Conservation (phyloP, 2,329 filamentous ascomycete genomes). For the Aspergillus sp. region DNA sequence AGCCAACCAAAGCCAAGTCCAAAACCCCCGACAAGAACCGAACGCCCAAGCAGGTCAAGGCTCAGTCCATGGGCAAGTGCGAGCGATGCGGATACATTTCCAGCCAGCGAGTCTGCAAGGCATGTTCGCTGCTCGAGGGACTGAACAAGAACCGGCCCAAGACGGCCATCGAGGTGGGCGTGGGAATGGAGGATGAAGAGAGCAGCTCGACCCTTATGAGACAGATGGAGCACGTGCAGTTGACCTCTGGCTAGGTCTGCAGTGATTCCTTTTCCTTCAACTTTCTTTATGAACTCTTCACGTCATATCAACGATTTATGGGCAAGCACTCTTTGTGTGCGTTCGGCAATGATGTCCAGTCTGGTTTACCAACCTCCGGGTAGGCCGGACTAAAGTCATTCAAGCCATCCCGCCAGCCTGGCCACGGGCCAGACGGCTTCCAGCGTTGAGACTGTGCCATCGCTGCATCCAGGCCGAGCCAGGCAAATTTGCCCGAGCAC, state of each 20-base stretch:
- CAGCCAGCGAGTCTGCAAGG: conserved; percentile 88
- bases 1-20: conserved; percentile 15
- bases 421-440: too few relatives aligned
- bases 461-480: too few relatives aligned
- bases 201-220: conserved; percentile 44
- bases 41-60: conserved; percentile 50
- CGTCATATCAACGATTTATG: too few relatives aligned
- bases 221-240: conserved; percentile 42
- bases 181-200: conserved; percentile 42
- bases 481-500: too few relatives aligned
- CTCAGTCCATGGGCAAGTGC: conserved; percentile 62
- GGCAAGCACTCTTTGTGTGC: too few relatives aligned
- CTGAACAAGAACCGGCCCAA: conserved; percentile 65
- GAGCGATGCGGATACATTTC: conserved; percentile 90
- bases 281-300: too few relatives aligned
- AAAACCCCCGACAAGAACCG: conserved; percentile 20
- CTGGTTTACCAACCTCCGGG: too few relatives aligned
- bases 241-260: conserved; percentile 28
- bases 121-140: conserved; percentile 79
- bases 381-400: too few relatives aligned
- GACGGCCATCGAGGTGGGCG: conserved; percentile 36
- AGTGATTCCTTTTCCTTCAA: not conserved
- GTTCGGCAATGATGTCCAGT: too few relatives aligned
- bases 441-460: too few relatives aligned
- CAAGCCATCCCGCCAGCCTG: too few relatives aligned